Evolutionary conservation across 208 protist species (phyloP), one percentile per base, ranked within the genome.

Genomic region (Naegleria lovaniensis): DNA sequence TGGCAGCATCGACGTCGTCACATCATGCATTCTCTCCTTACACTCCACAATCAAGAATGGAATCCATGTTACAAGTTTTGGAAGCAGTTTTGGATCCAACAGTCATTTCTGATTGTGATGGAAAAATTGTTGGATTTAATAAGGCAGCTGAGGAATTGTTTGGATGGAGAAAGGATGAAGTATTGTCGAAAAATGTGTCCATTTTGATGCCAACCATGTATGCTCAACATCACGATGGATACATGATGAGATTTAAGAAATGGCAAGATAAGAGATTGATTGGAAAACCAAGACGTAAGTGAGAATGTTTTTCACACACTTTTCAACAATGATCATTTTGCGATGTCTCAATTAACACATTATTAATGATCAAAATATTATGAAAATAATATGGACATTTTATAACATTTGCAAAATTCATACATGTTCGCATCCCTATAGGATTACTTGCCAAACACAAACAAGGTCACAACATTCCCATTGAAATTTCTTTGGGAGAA

Each of bases 201-300:
- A 92, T 96, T 89, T 59, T 96, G 36, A 94, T 95, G 93, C 93
- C 92, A 13, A 25, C 76, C 9, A 90, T 93, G 5, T 85, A 92
- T n/a, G 92, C 89, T 0, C 19, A 0, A 83, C 22, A 93, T 89
- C 94, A 95, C 84, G 92, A 95, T 85, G n/a, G 86, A 19, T 95
- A 94, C 90, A 41, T 95, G 2, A 76, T 92, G 51, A 85, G 33
- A 33, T 95, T 94, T 84, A 51, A 90, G 15, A 29, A 91, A 43
- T 95, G 92, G 13, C 85, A 91, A 33, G 88, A 93, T 67, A 88
- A 87, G 41, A 38, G 91, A 90, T 91, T 94, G 36, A 92, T 95
- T 83, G 93, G 90, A 40, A 90, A 90, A 33, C 90, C 90, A 25
- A 89, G 91, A 40, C 15, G 91, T 39, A 76, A 91, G 36, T 86